Evolutionary conservation across 192 early-diverging fungal genomes (phyloP).

Genomic region (Ambispora gerdemannii): DNA sequence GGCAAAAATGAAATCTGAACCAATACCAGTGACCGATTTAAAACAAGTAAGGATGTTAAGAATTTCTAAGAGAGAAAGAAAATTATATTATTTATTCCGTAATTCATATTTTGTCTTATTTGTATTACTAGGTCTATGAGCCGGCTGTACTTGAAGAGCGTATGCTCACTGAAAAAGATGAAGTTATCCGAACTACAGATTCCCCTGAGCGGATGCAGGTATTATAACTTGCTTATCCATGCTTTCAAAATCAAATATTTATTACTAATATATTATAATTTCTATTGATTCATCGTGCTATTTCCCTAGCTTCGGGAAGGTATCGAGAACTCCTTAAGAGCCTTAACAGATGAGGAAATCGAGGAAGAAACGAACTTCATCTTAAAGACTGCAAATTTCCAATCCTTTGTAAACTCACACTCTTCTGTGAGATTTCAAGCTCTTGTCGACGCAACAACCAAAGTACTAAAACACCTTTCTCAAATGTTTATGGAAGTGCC

Average conservation of each 20-base stretch:
- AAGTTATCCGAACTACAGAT: conserved; percentile 81
- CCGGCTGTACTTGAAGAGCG: conserved; percentile 84
- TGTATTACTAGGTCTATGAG: conserved; percentile 1
- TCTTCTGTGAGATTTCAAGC: conserved; percentile 32
- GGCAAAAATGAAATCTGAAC: conserved; percentile 37
- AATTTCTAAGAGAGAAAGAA: not conserved
- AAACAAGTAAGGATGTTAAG: conserved; percentile 44
- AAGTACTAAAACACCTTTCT: conserved; percentile 69
- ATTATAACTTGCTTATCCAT: not conserved
- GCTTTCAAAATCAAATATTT: not conserved
- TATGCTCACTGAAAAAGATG: conserved; percentile 91
- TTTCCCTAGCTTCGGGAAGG: conserved; percentile 51
- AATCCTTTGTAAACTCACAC: conserved; percentile 32
- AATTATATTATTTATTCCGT: not conserved
- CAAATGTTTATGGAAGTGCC: conserved; percentile 87
- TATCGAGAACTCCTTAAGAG: conserved; percentile 33
- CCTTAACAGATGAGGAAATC: conserved; percentile 57
- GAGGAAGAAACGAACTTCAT: conserved; percentile 68
- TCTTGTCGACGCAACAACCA: conserved; percentile 27
- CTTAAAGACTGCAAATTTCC: conserved; percentile 33
- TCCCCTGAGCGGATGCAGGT: conserved; percentile 88
- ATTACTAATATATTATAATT: not conserved
- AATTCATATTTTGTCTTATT: too few relatives aligned
- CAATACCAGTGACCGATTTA: conserved; percentile 55
- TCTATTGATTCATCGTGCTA: not conserved